Conservation (phyloP, 169 alveolate genomes). For the Cyclospora cayetanensis region DNA sequence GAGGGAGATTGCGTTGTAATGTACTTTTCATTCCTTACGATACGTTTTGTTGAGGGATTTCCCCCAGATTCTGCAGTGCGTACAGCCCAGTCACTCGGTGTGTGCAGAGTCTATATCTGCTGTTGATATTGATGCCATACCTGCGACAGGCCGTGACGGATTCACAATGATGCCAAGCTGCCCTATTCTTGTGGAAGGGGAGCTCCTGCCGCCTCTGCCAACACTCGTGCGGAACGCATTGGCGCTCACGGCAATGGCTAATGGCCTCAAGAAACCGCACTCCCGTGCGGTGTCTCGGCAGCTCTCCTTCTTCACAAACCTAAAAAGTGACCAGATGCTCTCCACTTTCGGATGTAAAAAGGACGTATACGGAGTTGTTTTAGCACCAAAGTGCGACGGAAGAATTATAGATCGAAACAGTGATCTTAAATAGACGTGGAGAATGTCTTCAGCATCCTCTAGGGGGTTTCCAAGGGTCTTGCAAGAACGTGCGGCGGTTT, state of each 20-base stretch:
- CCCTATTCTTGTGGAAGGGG: constrained; percentile 76
- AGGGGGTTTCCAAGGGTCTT: no score
- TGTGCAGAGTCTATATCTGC: no score
- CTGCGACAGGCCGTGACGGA: constrained; percentile 79
- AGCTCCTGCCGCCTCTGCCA: constrained; percentile 80
- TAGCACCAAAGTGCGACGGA: constrained; percentile 74
- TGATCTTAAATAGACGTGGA: not conserved
- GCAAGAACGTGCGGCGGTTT: no score
- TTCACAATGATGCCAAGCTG: constrained; percentile 71
- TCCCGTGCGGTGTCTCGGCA: constrained; percentile 74
- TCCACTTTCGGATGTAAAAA: constrained; percentile 66
- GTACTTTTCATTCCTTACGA: no score
- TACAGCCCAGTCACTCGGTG: no score
- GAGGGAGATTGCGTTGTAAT: no score
- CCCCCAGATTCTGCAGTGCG: no score
- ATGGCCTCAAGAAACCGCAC: constrained; percentile 80
- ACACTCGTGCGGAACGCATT: constrained; percentile 79
- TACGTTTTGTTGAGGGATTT: no score
- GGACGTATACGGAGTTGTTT: constrained; percentile 33
- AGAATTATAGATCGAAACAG: constrained; percentile 60
- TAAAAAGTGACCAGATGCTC: constrained; percentile 67
- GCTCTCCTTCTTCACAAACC: constrained; percentile 72
- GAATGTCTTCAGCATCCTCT: not conserved
- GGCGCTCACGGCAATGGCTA: constrained; percentile 80
- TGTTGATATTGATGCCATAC: no score